These are phyloP conservation scores for Microdochium bolleyi DNA, from an alignment of 2,329 filamentous ascomycete species.

Conservation along the genomic window DNA sequence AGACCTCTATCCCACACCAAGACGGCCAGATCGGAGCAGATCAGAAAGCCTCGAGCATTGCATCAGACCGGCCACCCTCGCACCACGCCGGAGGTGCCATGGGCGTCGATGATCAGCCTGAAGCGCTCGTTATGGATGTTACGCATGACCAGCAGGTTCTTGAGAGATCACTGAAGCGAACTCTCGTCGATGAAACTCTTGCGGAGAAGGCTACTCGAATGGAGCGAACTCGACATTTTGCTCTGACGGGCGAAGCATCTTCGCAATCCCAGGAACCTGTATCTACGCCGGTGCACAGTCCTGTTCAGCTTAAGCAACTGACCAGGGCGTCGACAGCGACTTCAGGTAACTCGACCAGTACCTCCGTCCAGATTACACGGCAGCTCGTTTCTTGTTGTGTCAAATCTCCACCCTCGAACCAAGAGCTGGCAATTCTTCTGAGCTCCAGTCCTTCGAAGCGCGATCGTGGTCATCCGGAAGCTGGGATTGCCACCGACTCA, in stretches of 20 bases:
- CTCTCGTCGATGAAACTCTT: neutral
- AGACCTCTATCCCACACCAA: neutral
- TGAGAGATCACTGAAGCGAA: neutral
- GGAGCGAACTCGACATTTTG: constrained; percentile 8
- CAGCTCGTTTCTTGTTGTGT: constrained; percentile 8
- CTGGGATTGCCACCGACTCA: neutral
- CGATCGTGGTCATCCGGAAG: constrained; percentile 1
- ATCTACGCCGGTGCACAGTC: neutral
- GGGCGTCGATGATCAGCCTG: too few species aligned
- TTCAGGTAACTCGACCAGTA: constrained; percentile 9
- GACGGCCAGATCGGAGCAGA: neutral
- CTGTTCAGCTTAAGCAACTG: neutral
- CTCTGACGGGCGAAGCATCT: constrained; percentile 3
- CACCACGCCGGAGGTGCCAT: too few species aligned
- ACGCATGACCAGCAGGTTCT: too few species aligned
- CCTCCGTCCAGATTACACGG: constrained; percentile 11
- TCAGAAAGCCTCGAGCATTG: neutral
- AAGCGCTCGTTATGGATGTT: too few species aligned
- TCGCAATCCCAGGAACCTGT: neutral
- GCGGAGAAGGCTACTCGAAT: constrained; percentile 2
- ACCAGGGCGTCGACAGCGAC: constrained; percentile 1
- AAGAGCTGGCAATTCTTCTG: constrained; percentile 11
- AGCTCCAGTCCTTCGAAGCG: constrained; percentile 11
- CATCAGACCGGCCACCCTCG: too few species aligned
- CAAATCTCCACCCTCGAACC: constrained; percentile 10